These are phyloP conservation scores for Torulaspora delbrueckii DNA, from an alignment of 805 yeast genomes.

Conservation along the genomic window DNA sequence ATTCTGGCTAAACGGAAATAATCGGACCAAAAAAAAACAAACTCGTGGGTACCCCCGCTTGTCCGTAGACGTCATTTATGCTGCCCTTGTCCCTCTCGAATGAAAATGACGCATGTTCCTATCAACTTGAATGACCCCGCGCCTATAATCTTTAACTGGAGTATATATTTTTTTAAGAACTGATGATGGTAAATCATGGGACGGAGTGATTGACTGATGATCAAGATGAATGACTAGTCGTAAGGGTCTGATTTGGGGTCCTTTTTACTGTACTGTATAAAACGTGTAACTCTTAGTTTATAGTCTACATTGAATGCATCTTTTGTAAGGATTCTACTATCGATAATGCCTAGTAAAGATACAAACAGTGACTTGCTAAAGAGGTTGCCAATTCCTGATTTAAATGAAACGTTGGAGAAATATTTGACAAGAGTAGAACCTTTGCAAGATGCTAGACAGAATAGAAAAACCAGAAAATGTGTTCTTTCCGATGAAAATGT, in stretches of 20 bases:
- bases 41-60: neutral
- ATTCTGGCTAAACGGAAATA: neutral
- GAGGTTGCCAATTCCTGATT: constrained; percentile 71
- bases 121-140: no score
- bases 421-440: constrained; percentile 71
- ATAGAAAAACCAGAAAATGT: constrained; percentile 53
- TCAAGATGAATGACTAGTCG: neutral
- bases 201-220: neutral
- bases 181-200: neutral
- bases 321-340: no score
- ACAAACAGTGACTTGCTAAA: neutral
- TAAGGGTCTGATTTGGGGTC: neutral
- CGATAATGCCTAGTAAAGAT: constrained; percentile 4
- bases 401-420: constrained; percentile 58
- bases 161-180: no score
- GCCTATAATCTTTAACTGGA: no score
- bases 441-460: constrained; percentile 72
- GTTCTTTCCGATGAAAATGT: constrained; percentile 25
- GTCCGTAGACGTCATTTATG: neutral
- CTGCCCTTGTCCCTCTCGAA: neutral
- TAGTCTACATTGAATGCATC: no score
- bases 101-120: neutral
- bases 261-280: neutral
- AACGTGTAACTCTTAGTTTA: no score
- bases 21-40: neutral